Evolutionary conservation across 768 basidiomycete genomes (phyloP).

Genomic region (Pisolithus microcarpus): DNA sequence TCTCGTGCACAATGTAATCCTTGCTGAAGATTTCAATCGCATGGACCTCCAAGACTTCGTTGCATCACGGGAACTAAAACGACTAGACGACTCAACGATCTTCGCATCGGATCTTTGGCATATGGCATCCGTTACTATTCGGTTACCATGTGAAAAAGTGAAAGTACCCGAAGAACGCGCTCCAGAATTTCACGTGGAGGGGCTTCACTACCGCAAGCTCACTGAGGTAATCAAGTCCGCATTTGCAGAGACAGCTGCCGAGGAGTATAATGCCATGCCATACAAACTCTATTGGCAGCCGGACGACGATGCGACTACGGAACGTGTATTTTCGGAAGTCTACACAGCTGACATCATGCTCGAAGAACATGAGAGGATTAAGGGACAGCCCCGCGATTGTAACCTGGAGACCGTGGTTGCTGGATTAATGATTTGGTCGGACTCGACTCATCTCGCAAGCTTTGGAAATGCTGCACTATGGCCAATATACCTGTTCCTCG

Average conservation of each 20-base stretch:
- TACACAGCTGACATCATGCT: constrained; percentile 1
- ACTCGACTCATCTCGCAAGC: constrained; percentile 17
- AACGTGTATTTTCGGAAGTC: not conserved
- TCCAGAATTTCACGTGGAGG: not conserved
- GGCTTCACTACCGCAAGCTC: not conserved
- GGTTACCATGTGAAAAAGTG: not conserved
- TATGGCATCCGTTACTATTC: not conserved
- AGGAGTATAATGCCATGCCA: not conserved
- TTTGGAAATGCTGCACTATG: constrained; percentile 14
- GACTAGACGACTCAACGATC: not conserved
- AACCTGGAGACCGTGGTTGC: constrained; percentile 13
- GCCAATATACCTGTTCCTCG: constrained; percentile 12
- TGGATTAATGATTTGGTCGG: constrained; percentile 20
- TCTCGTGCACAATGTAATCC: constrained; percentile 7
- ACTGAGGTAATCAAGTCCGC: not conserved
- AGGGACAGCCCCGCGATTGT: not conserved
- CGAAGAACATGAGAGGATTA: not conserved
- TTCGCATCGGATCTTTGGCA: not conserved
- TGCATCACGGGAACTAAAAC: not conserved
- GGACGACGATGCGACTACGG: not conserved
- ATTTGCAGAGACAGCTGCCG: not conserved
- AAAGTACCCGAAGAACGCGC: not conserved
- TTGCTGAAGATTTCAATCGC: constrained; percentile 6
- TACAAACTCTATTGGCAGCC: constrained; percentile 4
- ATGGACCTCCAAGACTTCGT: constrained; percentile 4